phyloP scores from a whole-genome alignment of 768 basidiomycete genomes.

The Leccinum boreale region DNA sequence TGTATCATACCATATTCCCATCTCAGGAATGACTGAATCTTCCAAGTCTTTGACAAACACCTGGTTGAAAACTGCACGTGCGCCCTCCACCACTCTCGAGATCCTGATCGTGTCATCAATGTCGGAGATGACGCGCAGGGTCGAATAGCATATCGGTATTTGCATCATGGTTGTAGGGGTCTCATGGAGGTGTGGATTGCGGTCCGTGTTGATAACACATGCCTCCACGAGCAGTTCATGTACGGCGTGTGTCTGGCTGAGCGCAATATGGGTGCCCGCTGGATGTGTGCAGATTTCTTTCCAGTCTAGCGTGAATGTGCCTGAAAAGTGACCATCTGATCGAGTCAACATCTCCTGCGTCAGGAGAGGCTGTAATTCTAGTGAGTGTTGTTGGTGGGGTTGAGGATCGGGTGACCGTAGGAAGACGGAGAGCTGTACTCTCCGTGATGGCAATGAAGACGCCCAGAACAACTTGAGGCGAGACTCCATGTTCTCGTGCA shows the following conservation, averaged over 20 bases:
- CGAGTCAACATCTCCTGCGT: slow-evolving; percentile 52
- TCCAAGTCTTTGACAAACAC: slow-evolving; percentile 85
- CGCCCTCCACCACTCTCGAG: slow-evolving; percentile 75
- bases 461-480: slow-evolving; percentile 83
- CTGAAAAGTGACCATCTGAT: slow-evolving; percentile 72
- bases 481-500: slow-evolving; percentile 73
- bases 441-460: slow-evolving; percentile 60
- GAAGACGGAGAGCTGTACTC: slow-evolving; percentile 61
- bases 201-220: slow-evolving; percentile 38
- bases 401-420: slow-evolving; percentile 26
- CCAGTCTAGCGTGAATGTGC: slow-evolving; percentile 63
- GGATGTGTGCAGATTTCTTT: slow-evolving; percentile 64
- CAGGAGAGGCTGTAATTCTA: slow-evolving; percentile 45
- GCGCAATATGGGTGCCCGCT: slow-evolving; percentile 51
- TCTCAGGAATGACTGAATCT: slow-evolving; percentile 77
- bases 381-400: slow-evolving; percentile 26
- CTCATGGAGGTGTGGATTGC: slow-evolving; percentile 40
- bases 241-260: slow-evolving; percentile 41
- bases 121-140: slow-evolving; percentile 83
- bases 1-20: slow-evolving; percentile 72
- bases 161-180: slow-evolving; percentile 26
- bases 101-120: slow-evolving; percentile 82
- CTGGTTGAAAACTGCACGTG: slow-evolving; percentile 81
- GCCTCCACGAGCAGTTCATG: slow-evolving; percentile 56
- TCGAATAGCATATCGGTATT: slow-evolving; percentile 56